Conservation (phyloP, 1,284 basidiomycete genomes). For the Boletellus sp. region DNA sequence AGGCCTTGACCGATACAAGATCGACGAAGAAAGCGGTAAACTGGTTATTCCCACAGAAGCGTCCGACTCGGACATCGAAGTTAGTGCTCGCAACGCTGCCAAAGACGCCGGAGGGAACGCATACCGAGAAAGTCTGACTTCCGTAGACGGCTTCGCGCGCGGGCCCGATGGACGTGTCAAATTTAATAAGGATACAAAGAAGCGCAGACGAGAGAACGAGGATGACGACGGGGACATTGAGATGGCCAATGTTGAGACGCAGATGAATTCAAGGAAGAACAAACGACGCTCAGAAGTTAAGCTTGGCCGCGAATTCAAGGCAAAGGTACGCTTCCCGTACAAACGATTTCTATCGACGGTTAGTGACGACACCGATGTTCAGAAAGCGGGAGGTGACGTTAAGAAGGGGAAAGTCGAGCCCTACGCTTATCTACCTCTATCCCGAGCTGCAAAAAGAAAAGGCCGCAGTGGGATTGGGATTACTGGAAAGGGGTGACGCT, state of each 20-base stretch:
- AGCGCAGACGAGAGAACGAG: slow-evolving; percentile 66
- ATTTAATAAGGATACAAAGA: slow-evolving; percentile 97
- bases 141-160: slow-evolving; percentile 85
- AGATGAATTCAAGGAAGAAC: slow-evolving; percentile 45
- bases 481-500: slow-evolving; percentile 41
- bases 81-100: slow-evolving; percentile 33
- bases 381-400: slow-evolving; percentile 92
- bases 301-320: slow-evolving; percentile 88
- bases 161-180: slow-evolving; percentile 84
- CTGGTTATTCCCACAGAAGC: slow-evolving; percentile 79
- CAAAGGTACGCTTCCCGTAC: slow-evolving; percentile 50
- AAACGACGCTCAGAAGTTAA: slow-evolving; percentile 58
- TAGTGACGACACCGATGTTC: slow-evolving; percentile 6
- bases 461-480: slow-evolving; percentile 49
- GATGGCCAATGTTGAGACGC: slow-evolving; percentile 54
- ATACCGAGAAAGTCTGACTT: slow-evolving; percentile 79
- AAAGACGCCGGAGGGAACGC: slow-evolving; percentile 73
- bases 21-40: slow-evolving; percentile 83
- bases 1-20: slow-evolving; percentile 85
- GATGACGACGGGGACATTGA: slow-evolving; percentile 61
- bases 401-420: slow-evolving; percentile 86
- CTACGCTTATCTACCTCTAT: slow-evolving; percentile 86
- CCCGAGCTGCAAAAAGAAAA: slow-evolving; percentile 75
- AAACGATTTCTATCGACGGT: background rate
- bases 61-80: slow-evolving; percentile 41